Conservation (phyloP, 2,329 filamentous ascomycete genomes). For the Eutypa lata region DNA sequence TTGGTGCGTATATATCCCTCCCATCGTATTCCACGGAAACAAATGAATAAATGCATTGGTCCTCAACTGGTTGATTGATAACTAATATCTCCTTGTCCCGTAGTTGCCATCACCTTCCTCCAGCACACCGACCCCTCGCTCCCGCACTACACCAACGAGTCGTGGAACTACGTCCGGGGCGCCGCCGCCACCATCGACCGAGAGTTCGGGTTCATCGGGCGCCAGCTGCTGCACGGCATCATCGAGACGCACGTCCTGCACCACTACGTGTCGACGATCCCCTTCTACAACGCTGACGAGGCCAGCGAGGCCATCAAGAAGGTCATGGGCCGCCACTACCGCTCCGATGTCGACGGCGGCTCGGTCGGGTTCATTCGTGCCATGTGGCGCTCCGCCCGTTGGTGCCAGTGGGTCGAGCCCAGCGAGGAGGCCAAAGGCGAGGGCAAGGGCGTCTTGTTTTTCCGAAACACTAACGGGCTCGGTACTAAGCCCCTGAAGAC, state of each 20-base stretch:
- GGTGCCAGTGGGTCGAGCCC: constrained; percentile 98
- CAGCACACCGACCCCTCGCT: constrained; percentile 95
- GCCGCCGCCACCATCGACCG: constrained; percentile 95
- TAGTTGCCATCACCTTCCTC: constrained; percentile 94
- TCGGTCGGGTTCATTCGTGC: constrained; percentile 78
- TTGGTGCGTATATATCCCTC: constrained; percentile 71
- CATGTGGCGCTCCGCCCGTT: constrained; percentile 75
- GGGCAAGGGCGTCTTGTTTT: constrained; percentile 85
- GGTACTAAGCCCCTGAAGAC: constrained; percentile 52
- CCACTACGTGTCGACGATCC: constrained; percentile 94
- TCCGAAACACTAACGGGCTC: constrained; percentile 87
- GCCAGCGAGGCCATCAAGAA: constrained; percentile 90
- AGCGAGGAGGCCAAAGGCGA: constrained; percentile 76
- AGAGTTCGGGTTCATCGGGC: constrained; percentile 94
- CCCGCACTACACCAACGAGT: constrained; percentile 81
- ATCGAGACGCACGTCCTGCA: constrained; percentile 97
- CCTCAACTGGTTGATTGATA: not conserved
- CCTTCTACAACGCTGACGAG: constrained; percentile 95
- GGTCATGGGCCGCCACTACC: constrained; percentile 95
- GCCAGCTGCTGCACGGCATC: constrained; percentile 88
- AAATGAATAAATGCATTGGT: not conserved
- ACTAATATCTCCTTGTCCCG: constrained; percentile 14
- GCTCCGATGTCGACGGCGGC: constrained; percentile 74
- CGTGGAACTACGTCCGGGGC: constrained; percentile 92
- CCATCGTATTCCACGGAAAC: not conserved